These are phyloP conservation scores for Benincasa hispida DNA, from an alignment of 306 rosid species.

Conservation along the genomic window DNA sequence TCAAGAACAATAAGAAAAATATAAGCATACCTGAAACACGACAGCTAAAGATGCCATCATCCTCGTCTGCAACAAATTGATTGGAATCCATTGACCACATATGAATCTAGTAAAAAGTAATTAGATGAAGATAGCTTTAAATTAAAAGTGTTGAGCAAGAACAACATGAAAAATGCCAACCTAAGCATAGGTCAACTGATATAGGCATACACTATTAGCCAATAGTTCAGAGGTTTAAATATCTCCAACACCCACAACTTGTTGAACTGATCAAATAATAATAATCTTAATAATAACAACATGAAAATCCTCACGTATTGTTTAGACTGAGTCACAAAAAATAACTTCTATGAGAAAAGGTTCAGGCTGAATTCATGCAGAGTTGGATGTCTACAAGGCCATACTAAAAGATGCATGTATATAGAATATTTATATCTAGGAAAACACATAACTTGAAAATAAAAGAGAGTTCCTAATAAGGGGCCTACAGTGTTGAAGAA, in stretches of 20 bases:
- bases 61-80: conserved; percentile 83
- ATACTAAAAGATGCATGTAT: not conserved
- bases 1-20: not conserved
- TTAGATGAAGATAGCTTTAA: not conserved
- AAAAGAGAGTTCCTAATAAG: not conserved
- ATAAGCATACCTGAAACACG: conserved; percentile 68
- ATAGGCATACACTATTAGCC: not conserved
- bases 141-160: not conserved
- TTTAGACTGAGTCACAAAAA: not conserved
- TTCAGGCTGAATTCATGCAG: not conserved
- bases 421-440: not conserved
- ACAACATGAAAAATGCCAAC: not conserved
- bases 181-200: not conserved
- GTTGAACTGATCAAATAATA: not conserved
- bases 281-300: too few relatives aligned
- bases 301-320: too few relatives aligned
- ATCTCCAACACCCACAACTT: not conserved
- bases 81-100: conserved; percentile 75
- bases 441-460: not conserved
- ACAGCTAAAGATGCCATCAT: conserved; percentile 68
- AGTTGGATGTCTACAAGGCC: not conserved
- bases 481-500: not conserved
- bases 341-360: not conserved
- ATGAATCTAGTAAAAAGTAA: conserved; percentile 38
- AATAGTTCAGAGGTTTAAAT: not conserved